Evolutionary conservation across 1,284 basidiomycete genomes (phyloP).

Genomic region (Naganishia cerealis): DNA sequence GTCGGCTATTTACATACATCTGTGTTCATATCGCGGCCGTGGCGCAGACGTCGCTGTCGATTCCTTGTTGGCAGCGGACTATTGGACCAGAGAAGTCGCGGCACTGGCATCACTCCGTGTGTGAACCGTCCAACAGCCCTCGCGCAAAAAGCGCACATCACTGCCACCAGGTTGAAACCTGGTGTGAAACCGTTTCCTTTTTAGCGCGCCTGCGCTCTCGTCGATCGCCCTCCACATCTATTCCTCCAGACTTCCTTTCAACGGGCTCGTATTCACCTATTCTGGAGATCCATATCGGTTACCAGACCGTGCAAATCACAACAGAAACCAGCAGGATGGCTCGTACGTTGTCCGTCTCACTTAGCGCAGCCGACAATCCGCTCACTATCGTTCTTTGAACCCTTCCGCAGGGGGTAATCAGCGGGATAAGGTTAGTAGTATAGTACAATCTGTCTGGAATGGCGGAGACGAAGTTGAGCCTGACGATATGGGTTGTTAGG

Average conservation of each 20-base stretch:
- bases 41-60: too few relatives aligned
- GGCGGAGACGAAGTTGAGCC: neutral
- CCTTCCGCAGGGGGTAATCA: constrained; percentile 31
- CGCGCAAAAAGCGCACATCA: too few relatives aligned
- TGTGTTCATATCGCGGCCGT: too few relatives aligned
- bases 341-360: constrained; percentile 8
- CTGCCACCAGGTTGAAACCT: too few relatives aligned
- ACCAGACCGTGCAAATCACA: neutral
- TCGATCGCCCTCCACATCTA: neutral
- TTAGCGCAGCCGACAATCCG: neutral
- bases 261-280: neutral
- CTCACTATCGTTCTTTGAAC: neutral
- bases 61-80: too few relatives aligned
- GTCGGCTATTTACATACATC: too few relatives aligned
- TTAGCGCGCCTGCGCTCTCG: neutral
- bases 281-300: neutral
- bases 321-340: constrained; percentile 23
- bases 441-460: too few relatives aligned
- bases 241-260: neutral
- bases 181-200: neutral
- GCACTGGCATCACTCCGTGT: too few relatives aligned
- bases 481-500: neutral
- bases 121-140: too few relatives aligned
- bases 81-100: too few relatives aligned
- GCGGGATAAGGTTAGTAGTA: constrained; percentile 30